Evolutionary conservation across 768 basidiomycete species (phyloP).

Genomic region (Russula foetens): DNA sequence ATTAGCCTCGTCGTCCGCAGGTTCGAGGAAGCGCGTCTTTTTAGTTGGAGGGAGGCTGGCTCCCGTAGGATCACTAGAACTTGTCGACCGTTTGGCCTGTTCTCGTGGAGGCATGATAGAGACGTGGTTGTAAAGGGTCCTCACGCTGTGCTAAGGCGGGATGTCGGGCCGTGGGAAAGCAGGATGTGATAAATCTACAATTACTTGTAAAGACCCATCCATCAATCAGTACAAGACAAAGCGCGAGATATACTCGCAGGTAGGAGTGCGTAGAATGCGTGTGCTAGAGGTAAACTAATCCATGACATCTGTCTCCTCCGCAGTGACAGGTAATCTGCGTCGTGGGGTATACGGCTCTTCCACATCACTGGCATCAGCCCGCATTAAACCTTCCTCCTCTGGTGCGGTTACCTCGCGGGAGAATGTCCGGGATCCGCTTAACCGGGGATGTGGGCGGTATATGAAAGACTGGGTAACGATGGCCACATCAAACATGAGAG

Average conservation of each 20-base stretch:
- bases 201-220: background rate
- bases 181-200: background rate
- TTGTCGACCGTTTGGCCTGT: constrained; percentile 16
- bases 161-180: background rate
- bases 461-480: constrained; percentile 82
- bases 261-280: background rate
- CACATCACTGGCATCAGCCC: constrained; percentile 7
- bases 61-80: background rate
- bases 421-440: constrained; percentile 12
- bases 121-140: background rate
- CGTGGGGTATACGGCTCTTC: constrained; percentile 17
- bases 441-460: constrained; percentile 48
- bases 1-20: constrained; percentile 61
- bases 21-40: constrained; percentile 75
- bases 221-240: background rate
- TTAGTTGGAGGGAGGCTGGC: constrained; percentile 35
- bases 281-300: background rate
- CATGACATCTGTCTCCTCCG: constrained; percentile 5
- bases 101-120: constrained; percentile 22
- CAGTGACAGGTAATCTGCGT: constrained; percentile 15
- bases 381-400: constrained; percentile 24
- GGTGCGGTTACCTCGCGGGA: constrained; percentile 21
- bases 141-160: background rate
- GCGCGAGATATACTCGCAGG: background rate
- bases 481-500: constrained; percentile 85